Percentiles rank a stretch among this genome's conserved stretches.
These are phyloP conservation scores for Antrodiella citrinella DNA, from an alignment of 768 basidiomycete species.

Conservation along the genomic window DNA sequence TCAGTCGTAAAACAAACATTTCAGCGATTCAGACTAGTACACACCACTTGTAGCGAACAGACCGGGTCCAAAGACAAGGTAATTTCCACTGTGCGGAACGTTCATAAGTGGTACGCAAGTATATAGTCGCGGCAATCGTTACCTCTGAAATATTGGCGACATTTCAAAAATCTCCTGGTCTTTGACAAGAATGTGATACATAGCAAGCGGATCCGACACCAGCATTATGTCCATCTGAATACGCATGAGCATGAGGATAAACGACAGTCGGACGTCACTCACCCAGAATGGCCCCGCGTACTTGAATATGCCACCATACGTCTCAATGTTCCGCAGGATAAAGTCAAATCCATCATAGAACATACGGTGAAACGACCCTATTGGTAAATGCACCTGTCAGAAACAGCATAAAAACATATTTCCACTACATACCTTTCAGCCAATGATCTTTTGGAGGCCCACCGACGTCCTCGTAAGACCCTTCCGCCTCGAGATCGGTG, in stretches of 20 bases:
- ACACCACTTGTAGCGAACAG: conserved; percentile 10
- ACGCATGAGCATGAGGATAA: not conserved
- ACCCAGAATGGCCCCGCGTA: not conserved
- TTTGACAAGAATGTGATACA: conserved; percentile 10
- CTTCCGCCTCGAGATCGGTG: not conserved
- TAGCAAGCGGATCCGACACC: conserved; percentile 10
- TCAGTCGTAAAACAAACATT: too few species aligned
- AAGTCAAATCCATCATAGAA: not conserved
- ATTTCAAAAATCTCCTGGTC: conserved; percentile 3
- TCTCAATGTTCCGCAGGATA: not conserved
- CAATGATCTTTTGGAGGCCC: not conserved
- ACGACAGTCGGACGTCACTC: not conserved
- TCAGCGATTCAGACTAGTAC: conserved; percentile 15
- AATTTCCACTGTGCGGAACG: not conserved
- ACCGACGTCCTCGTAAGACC: not conserved
- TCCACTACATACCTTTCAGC: not conserved
- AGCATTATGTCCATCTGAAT: conserved; percentile 4
- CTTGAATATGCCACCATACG: not conserved
- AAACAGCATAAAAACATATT: too few species aligned
- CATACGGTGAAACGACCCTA: not conserved
- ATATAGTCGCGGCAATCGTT: too few species aligned
- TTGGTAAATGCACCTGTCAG: too few species aligned
- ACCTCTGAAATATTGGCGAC: conserved; percentile 2
- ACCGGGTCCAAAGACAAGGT: conserved; percentile 7
- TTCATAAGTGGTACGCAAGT: not conserved